Base-by-base conservation (phyloP, 208 protist species). In the Trypanosoma cruzi region DNA sequence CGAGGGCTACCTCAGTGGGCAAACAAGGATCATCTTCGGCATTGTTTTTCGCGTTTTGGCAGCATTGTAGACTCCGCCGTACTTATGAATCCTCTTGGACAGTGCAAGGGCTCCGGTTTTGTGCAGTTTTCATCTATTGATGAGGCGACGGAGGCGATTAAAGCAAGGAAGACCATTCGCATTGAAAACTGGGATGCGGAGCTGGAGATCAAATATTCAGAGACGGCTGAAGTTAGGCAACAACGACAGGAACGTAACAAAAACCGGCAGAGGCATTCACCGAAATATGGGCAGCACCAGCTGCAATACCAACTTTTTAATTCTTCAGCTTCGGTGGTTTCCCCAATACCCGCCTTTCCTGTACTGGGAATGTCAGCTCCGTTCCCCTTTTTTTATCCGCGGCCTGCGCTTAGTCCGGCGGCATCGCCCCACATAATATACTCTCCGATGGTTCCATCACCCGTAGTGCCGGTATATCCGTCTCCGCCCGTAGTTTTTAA, bases 21-120 rank as follows among this genome's bases (percentile, higher is more conserved):
- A 26, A 96, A 86, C 16, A 93, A 93, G 67, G 91, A 93, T 46
- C 87, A 96, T 70, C 62, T 96, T 11, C 71, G 68, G 20, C 80
- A 91, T 53, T 79, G 71, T 28, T 96, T 96, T 68, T 56, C 76
- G 1, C 66, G 60, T 0, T 94, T 82, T 78, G 91, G 91, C 16
- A 81, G 32, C 31, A 89, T 94, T 63, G 57, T 76, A 34, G 84
- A 94, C 42, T 84, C 81, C 36, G 88, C 85, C 1, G 87, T 96
- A 10, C 56, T 96, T n/a, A 93, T 92, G 75, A 94, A 94, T 52
- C 75, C 81, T n/a, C 72, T 88, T 28, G 91, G 91, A n/a, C 91
- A 96, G 69, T 96, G 91, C 71, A 96, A 96, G 71, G 91, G 91
- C 4, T 93, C 88, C 29, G 91, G 91, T 6, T 96, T 96, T 76